phyloP scores from a whole-genome alignment of 108 stramenopile genomes.

The Thalassiosira profunda region DNA sequence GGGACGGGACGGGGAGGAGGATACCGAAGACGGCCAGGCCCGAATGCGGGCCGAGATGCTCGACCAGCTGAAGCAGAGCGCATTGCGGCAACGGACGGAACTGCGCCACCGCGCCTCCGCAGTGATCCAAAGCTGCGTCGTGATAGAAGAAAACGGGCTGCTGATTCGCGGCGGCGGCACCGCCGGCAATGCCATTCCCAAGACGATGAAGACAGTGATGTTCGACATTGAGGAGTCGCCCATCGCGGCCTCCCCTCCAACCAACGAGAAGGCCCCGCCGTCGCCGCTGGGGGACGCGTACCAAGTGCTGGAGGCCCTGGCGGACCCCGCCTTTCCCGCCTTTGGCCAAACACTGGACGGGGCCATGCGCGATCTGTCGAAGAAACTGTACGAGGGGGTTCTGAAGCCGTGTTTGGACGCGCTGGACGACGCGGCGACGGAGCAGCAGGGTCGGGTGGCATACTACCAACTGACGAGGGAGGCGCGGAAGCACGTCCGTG shows the following conservation, averaged over 20 bases:
- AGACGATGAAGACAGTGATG: background rate
- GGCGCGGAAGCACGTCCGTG: background rate
- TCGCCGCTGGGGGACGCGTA: conserved; percentile 44
- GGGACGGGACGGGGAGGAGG: background rate
- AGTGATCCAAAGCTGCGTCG: conserved; percentile 20
- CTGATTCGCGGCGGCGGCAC: conserved; percentile 20
- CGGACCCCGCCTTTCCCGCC: conserved; percentile 12
- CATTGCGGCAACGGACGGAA: conserved; percentile 35
- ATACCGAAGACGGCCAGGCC: background rate
- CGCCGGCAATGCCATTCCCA: background rate
- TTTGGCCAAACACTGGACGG: conserved; percentile 42
- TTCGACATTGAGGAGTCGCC: background rate
- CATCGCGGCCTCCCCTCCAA: too few species aligned
- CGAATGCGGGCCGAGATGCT: conserved; percentile 23
- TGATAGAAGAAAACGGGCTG: conserved; percentile 1
- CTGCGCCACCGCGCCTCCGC: conserved; percentile 26
- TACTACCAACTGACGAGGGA: conserved; percentile 25
- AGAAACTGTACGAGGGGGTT: conserved; percentile 5
- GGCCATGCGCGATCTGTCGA: conserved; percentile 16
- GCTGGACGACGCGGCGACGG: conserved; percentile 6
- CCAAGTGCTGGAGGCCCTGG: conserved; percentile 21
- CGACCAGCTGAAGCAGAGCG: conserved; percentile 15
- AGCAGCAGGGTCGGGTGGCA: background rate
- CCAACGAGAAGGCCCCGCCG: background rate
- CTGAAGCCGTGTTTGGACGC: conserved; percentile 13